Base-by-base conservation (phyloP, 1,139 yeast species). In the Lodderomyces orthopsilosis region DNA sequence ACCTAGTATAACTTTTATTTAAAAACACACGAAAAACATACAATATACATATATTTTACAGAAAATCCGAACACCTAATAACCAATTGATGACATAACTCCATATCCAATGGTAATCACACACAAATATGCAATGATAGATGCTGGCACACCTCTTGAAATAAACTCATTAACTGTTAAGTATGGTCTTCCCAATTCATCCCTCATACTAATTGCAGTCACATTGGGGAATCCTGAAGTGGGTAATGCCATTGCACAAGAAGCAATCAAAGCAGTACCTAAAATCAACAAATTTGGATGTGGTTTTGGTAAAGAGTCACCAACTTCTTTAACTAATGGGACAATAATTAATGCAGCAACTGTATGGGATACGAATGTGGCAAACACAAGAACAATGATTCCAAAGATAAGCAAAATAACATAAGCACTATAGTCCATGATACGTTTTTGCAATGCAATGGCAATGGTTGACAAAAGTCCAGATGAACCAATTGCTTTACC, bases 341-440 rank as follows among this genome's bases (percentile, higher is more conserved):
- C 78, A 46, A 91, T 81, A 50, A 91, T 91, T 61, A 91, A 72
- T 0, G 97, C 96, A 1, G 98, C 97, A 35, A 91, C 98, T 0
- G 97, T 91, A 62, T 91, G 98, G 7, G 95, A 86, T 8, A 91
- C 93, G 69, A 91, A 91, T 0, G 98, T 90, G 1, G 98, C 98
- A 58, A 90, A 83, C 1, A 83, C 81, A 42, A 90, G 70, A 42
- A 88, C 82, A 58, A 90, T 76, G 14, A 82, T 65, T 18, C 97
- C 96, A 58, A 91, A 91, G 33, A 85, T 78, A 21, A 86, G 58
- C 60, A 86, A 68, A 38, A 91, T 81, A 6, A 81, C 79, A 59
- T 84, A 88, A 14, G 86, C 68, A 19, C 87, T 77, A 55, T 81
- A 77, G 42, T 79, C 75, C 55, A 77, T 78, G 18, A 87, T 79